Evolutionary conservation across 202 grass and related monocot genomes (phyloP), one percentile per base, ranked within the genome.

Genomic region (Zizania palustris): DNA sequence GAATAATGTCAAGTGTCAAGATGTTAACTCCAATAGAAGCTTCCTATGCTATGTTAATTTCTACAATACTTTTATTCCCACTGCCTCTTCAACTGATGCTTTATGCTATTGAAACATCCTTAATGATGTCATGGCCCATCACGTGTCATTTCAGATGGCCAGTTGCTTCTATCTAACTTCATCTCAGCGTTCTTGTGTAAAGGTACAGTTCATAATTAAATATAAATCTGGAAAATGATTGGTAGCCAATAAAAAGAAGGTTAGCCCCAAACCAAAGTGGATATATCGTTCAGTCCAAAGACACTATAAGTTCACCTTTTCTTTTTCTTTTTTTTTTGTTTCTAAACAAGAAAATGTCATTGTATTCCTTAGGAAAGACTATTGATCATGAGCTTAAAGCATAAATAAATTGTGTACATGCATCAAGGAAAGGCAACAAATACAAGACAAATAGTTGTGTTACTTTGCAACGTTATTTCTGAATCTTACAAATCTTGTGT

Each of bases 101-200:
- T 36, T 77, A 37, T 54, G 8, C 6, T n/a, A 46, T 64, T 57
- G 46, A 66, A 28, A 28, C 28, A 28, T 28, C 28, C 59, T 46
- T 78, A 73, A 64, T 71, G 39, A 63, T 77, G 55, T 39, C 45
- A 51, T 62, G 7, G 20, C 55, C 73, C 56, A 55, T 19, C 43
- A 3, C 35, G 13, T 20, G 20, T 68, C 35, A 63, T 63, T 77
- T 54, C 50, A 44, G 81, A 49, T 21, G 12, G 45, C 11, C 63
- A 16, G 43, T 35, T 43, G 73, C 46, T 70, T 15, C 56, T 40
- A 22, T 7, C 5, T 71, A 63, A 7, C 48, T 10, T 72, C 38
- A 10, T 5, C 43, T 45, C 45, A 63, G 63, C 28, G 62, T 63
- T 59, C 3, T 74, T 35, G 0, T 21, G 48, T 44, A 16, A 69